These are phyloP conservation scores for Dryadomyces quercivorus DNA, from an alignment of 2,329 filamentous ascomycete species.

Conservation along the genomic window DNA sequence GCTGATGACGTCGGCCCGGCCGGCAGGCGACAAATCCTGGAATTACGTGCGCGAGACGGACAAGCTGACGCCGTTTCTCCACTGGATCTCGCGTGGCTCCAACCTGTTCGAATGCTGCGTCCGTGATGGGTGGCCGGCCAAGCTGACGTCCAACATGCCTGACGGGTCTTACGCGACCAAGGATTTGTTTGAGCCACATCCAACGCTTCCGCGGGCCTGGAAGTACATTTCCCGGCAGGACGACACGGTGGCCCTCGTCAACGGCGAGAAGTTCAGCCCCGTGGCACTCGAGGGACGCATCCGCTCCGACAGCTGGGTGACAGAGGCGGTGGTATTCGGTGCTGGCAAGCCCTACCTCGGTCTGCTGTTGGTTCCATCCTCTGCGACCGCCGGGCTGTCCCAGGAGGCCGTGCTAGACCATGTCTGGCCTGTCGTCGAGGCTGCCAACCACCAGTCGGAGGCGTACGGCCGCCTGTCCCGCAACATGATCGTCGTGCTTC, in stretches of 20 bases:
- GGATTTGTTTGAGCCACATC: slow-evolving; percentile 28
- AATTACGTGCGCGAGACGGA: slow-evolving; percentile 42
- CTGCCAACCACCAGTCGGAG: slow-evolving; percentile 18
- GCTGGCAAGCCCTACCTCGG: slow-evolving; percentile 33
- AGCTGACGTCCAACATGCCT: slow-evolving; percentile 14
- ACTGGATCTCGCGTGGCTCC: slow-evolving; percentile 19
- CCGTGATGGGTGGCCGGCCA: slow-evolving; percentile 24
- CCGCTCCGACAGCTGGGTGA: slow-evolving; percentile 20
- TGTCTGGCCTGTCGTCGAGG: slow-evolving; percentile 22
- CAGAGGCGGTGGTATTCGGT: slow-evolving; percentile 42
- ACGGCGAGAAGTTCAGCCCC: slow-evolving; percentile 13
- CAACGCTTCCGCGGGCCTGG: slow-evolving; percentile 27
- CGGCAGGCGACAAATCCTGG: slow-evolving; percentile 42
- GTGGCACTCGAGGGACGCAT: slow-evolving; percentile 1
- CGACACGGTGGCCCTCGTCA: slow-evolving; percentile 29
- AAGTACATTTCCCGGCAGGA: slow-evolving; percentile 33
- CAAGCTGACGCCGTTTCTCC: slow-evolving; percentile 17
- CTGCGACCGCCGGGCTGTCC: slow-evolving; percentile 12
- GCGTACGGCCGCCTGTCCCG: slow-evolving; percentile 27
- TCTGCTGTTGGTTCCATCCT: slow-evolving; percentile 29
- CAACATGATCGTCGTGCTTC: slow-evolving; percentile 37
- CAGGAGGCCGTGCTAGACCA: slow-evolving; percentile 17
- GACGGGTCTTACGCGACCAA: slow-evolving; percentile 23
- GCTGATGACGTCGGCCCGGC: slow-evolving; percentile 47
- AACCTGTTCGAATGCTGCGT: slow-evolving; percentile 25